Evolutionary conservation across 1,284 basidiomycete species (phyloP).

Genomic region (Tilletia setariae): DNA sequence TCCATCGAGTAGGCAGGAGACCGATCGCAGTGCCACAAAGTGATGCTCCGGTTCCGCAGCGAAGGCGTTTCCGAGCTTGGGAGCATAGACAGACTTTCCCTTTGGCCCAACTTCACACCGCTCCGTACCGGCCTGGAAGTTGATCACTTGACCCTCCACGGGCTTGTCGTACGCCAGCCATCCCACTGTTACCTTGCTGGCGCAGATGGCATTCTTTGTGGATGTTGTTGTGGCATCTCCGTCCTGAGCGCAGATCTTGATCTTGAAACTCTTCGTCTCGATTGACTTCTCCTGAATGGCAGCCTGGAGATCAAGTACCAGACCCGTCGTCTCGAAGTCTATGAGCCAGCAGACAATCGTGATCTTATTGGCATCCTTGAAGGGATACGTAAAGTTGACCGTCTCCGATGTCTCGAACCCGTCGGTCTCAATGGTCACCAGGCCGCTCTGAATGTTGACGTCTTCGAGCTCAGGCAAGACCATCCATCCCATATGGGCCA

Average conservation of each 20-base stretch:
- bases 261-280: not conserved
- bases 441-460: too few relatives aligned
- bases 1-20: not conserved
- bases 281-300: not conserved
- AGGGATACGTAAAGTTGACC: too few relatives aligned
- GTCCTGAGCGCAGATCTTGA: not conserved
- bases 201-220: not conserved
- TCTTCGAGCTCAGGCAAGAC: too few relatives aligned
- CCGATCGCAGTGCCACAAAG: not conserved
- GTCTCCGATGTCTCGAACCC: too few relatives aligned
- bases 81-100: too few relatives aligned
- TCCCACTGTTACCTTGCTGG: not conserved
- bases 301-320: too few relatives aligned
- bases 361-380: not conserved
- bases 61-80: not conserved
- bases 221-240: not conserved
- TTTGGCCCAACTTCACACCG: too few relatives aligned
- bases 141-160: too few relatives aligned
- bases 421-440: too few relatives aligned
- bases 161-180: not conserved
- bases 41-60: not conserved
- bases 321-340: too few relatives aligned
- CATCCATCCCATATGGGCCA: not conserved
- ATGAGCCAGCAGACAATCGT: not conserved
- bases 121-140: too few relatives aligned